A percentile compares a stretch with the other conserved stretches of the same genome.
These are phyloP conservation scores for Pyrenochaeta sp. DNA, from an alignment of 2,329 filamentous ascomycete genomes.

Conservation along the genomic window DNA sequence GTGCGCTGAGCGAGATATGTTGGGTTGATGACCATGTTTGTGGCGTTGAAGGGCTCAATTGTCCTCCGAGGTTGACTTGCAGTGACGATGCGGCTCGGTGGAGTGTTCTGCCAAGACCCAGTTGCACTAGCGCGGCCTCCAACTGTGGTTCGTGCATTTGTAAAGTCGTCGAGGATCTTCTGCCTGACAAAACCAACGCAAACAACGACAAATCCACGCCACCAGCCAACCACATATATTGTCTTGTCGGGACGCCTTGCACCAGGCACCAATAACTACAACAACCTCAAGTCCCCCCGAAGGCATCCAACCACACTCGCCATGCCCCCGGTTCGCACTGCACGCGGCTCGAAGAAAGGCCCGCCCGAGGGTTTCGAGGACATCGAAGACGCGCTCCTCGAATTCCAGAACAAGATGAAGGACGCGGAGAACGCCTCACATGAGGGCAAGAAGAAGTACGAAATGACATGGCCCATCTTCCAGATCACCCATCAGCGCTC, in stretches of 20 bases:
- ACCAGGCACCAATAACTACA: constrained; percentile 77
- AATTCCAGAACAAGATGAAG: constrained; percentile 91
- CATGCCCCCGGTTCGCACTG: constrained; percentile 81
- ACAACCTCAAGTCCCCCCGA: too few species aligned
- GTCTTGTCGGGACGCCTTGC: constrained; percentile 81
- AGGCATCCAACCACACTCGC: constrained; percentile 7
- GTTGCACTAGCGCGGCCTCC: constrained; percentile 33
- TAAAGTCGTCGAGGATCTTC: constrained; percentile 19
- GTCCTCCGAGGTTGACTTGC: constrained; percentile 25
- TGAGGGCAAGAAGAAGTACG: constrained; percentile 82
- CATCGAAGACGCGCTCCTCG: constrained; percentile 84
- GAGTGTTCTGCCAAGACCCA: constrained; percentile 38
- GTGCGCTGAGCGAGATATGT: constrained; percentile 78
- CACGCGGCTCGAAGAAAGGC: constrained; percentile 75
- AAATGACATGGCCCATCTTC: constrained; percentile 96
- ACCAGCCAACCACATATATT: constrained; percentile 1
- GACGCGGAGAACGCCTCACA: constrained; percentile 89
- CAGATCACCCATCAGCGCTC: constrained; percentile 93
- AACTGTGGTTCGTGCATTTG: constrained; percentile 18
- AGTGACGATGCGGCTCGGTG: constrained; percentile 43
- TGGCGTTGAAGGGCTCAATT: constrained; percentile 36
- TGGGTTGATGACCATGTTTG: constrained; percentile 81
- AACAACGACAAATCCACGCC: background rate
- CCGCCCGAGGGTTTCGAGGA: constrained; percentile 87
- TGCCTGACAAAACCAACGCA: constrained; percentile 7